Conservation (phyloP, 768 basidiomycete species). For the Pisolithus marmoratus region DNA sequence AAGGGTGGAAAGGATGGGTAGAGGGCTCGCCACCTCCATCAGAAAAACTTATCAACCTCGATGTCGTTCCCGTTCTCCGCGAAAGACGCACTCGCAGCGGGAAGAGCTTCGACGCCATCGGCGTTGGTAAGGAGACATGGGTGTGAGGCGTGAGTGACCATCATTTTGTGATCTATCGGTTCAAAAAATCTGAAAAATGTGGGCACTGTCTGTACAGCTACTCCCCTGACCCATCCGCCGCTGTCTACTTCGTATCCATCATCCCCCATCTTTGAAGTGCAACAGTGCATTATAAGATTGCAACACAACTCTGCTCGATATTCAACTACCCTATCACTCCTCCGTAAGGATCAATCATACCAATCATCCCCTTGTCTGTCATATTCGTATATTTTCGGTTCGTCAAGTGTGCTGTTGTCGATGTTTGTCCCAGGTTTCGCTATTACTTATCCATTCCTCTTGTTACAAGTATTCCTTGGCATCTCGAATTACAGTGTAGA, state of each 20-base stretch:
- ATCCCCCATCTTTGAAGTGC: background rate
- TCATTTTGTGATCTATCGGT: conserved; percentile 39
- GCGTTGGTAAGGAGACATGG: conserved; percentile 74
- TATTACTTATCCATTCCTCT: conserved; percentile 25
- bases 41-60: conserved; percentile 76
- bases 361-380: conserved; percentile 6
- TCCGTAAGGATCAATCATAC: conserved; percentile 12
- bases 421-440: conserved; percentile 20
- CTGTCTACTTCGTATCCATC: background rate
- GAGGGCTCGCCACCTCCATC: conserved; percentile 80
- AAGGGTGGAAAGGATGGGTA: conserved; percentile 91
- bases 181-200: conserved; percentile 36
- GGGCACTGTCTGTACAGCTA: conserved; percentile 1
- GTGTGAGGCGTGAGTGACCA: conserved; percentile 48
- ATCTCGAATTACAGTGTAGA: conserved; percentile 23
- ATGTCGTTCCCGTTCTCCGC: conserved; percentile 61
- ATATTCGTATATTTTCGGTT: conserved; percentile 13
- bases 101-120: conserved; percentile 78
- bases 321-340: conserved; percentile 20
- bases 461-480: conserved; percentile 26
- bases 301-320: conserved; percentile 9
- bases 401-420: conserved; percentile 16
- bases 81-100: conserved; percentile 80
- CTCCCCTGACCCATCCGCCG: background rate
- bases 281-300: background rate